Conservation (phyloP, 2,329 filamentous ascomycete species). For the Epichloe sibirici region DNA sequence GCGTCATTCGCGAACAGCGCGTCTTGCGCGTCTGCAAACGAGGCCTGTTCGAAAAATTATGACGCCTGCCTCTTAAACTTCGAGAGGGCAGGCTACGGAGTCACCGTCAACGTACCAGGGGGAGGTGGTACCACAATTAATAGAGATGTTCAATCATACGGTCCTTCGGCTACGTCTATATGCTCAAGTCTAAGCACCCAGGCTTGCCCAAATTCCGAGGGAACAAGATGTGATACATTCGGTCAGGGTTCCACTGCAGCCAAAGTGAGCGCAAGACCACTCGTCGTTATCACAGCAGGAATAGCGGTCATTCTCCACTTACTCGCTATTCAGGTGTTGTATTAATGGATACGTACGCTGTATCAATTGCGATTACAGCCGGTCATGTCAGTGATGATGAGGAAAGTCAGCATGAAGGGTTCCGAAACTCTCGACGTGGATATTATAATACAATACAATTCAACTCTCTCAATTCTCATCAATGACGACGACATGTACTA, state of each 20-base stretch:
- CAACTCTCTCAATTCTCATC: too few species aligned
- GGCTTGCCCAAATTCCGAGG: slow-evolving; percentile 35
- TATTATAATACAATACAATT: too few species aligned
- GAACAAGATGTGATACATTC: slow-evolving; percentile 25
- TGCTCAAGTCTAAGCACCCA: slow-evolving; percentile 42
- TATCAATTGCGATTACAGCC: too few species aligned
- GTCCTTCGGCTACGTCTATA: slow-evolving; percentile 36
- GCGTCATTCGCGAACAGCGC: slow-evolving; percentile 38
- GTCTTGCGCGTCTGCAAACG: slow-evolving; percentile 39
- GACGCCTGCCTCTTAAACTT: slow-evolving; percentile 39
- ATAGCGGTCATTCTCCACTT: background rate
- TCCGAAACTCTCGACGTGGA: too few species aligned
- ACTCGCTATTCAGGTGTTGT: background rate
- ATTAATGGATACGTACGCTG: background rate
- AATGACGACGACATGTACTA: too few species aligned
- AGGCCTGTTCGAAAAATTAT: slow-evolving; percentile 41
- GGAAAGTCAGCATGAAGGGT: too few species aligned
- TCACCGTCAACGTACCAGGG: slow-evolving; percentile 45
- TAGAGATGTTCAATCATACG: slow-evolving; percentile 26
- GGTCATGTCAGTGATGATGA: too few species aligned
- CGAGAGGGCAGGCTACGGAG: slow-evolving; percentile 30
- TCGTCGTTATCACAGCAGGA: background rate
- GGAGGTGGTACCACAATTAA: slow-evolving; percentile 40
- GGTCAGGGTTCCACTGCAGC: slow-evolving; percentile 8
- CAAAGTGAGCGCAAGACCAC: too few species aligned